phyloP scores from a whole-genome alignment of 805 yeast species.

The Yueomyces sinensis region DNA sequence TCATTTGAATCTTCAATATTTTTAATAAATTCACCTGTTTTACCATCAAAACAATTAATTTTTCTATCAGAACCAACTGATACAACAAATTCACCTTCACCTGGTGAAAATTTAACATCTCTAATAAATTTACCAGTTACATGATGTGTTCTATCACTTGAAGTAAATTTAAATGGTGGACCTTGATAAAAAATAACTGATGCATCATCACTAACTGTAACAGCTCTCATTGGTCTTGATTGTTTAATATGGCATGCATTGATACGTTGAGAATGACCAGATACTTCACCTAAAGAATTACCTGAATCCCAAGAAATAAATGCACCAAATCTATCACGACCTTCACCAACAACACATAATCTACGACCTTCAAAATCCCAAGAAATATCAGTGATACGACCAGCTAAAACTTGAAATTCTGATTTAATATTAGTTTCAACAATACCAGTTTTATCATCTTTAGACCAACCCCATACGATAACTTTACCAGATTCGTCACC shows the following conservation, averaged over 20 bases:
- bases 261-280: conserved; percentile 78
- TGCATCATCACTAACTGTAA: conserved; percentile 83
- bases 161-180: conserved; percentile 83
- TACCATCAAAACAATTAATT: conserved; percentile 73
- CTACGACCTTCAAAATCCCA: conserved; percentile 89
- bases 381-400: conserved; percentile 67
- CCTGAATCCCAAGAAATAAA: conserved; percentile 92
- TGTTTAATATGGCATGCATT: conserved; percentile 79
- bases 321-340: conserved; percentile 83
- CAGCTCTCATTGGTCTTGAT: conserved; percentile 83
- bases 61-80: conserved; percentile 79
- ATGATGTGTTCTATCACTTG: conserved; percentile 62
- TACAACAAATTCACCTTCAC: conserved; percentile 48
- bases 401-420: conserved; percentile 68
- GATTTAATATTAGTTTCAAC: conserved; percentile 46
- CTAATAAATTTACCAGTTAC: conserved; percentile 51
- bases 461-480: conserved; percentile 64
- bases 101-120: conserved; percentile 72
- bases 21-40: conserved; percentile 60
- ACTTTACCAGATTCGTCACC: conserved; percentile 89
- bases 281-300: conserved; percentile 90
- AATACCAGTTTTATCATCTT: conserved; percentile 32
- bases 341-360: conserved; percentile 89
- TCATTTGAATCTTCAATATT: conserved; percentile 29
- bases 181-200: conserved; percentile 77